Evolutionary conservation across 306 rosid genomes (phyloP), one percentile per base, ranked within the genome.

Genomic region (Sechiopsis laciniata): DNA sequence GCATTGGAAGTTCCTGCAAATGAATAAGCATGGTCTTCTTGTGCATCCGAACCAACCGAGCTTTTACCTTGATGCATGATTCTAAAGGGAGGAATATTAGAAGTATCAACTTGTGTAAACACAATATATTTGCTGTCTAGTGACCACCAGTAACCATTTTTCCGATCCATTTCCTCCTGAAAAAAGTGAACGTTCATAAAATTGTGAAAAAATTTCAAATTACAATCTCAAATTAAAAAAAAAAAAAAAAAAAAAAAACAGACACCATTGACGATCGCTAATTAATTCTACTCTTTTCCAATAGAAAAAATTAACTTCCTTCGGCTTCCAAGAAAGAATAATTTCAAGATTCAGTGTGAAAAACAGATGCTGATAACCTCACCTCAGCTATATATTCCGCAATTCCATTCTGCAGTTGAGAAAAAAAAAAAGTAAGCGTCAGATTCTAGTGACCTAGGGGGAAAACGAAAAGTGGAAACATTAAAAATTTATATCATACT

Each of bases 301-400:
- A 21, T 21, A 21, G 56, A 7, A 22, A 68, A 51, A 22, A 13
- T 7, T 22, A 21, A 68, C 57, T 68, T 68, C 73, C 73, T 50
- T 50, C 42, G 8, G 42, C 57, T 50, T 17, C 73, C 56, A 50
- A 24, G 73, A 8, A 22, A 14, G 15, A 69, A 70, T 16, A 10
- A 26, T 70, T 51, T 54, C 40, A 68, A 50, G 55, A 51, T 24
- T 54, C 68, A 22, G 75, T 58, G 26, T 60, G 68, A 54, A 72
- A 61, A 50, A n/a, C 61, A 75, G 26, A 62, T 29, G 58, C 15
- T 24, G 48, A 29, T 75, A 37, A 32, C 58, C 95, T 84, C 87
- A 94, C 99, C 99, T 88, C 95, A 74, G 99, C 99, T 78, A 94
- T 94, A 84, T 94, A 94, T 79, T 94, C 99, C 0, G 99, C 97